These are phyloP conservation scores for Meripilus lineatus DNA, from an alignment of 1,284 basidiomycete genomes.

Conservation along the genomic window DNA sequence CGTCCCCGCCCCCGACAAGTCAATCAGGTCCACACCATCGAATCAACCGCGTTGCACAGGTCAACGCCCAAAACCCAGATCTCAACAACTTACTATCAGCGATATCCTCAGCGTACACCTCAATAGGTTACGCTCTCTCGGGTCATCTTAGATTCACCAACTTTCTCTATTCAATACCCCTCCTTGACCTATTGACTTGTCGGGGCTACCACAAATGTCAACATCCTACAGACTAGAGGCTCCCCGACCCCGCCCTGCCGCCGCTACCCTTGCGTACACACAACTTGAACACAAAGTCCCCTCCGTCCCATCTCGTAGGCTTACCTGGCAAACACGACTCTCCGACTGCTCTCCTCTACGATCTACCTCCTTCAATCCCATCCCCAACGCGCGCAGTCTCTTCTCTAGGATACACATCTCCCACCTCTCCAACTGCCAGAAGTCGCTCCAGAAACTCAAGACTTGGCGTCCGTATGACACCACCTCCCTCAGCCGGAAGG, in stretches of 20 bases:
- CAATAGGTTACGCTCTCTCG: no score
- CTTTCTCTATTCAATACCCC: no score
- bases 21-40: no score
- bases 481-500: conserved; percentile 46
- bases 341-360: conserved; percentile 63
- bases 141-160: no score
- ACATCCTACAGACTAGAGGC: conserved; percentile 60
- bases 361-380: conserved; percentile 58
- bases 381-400: conserved; percentile 46
- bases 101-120: no score
- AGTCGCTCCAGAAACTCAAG: conserved; percentile 46
- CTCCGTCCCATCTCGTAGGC: conserved; percentile 39
- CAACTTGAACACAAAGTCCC: conserved; percentile 39
- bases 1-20: conserved; percentile 14
- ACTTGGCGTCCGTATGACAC: conserved; percentile 44
- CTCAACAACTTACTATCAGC: no score
- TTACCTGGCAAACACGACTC: conserved; percentile 26
- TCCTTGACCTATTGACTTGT: neutral
- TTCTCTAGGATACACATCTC: conserved; percentile 38
- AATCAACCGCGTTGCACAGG: neutral
- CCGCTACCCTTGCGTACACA: conserved; percentile 58
- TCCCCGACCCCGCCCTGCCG: conserved; percentile 55
- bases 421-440: conserved; percentile 54
- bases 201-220: conserved; percentile 37
- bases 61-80: no score